Evolutionary conservation across 140 eudicot genomes (phyloP).

Genomic region (Artemisia princeps): DNA sequence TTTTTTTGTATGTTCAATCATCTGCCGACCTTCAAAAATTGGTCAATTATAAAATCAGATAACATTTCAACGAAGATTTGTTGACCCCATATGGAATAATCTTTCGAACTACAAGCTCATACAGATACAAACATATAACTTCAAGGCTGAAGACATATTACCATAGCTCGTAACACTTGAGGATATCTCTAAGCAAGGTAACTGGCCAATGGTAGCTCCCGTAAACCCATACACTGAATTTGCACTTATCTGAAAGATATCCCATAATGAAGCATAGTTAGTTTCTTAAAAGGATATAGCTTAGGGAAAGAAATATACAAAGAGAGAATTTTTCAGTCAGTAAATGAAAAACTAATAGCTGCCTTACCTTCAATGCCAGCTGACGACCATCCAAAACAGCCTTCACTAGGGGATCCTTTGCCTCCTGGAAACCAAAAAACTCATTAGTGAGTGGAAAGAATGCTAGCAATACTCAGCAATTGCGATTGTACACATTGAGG

Average conservation of each 20-base stretch:
- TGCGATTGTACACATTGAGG: too few relatives aligned
- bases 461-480: background rate
- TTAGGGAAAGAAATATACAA: background rate
- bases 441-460: constrained; percentile 17
- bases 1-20: constrained; percentile 95
- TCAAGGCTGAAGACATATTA: too few relatives aligned
- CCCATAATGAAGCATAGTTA: constrained; percentile 3
- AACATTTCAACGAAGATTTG: too few relatives aligned
- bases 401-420: constrained; percentile 91
- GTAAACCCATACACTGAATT: too few relatives aligned
- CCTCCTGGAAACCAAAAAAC: constrained; percentile 52
- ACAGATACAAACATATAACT: too few relatives aligned
- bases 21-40: constrained; percentile 74
- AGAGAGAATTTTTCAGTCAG: constrained; percentile 3
- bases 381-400: constrained; percentile 99
- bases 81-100: too few relatives aligned
- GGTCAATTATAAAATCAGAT: background rate
- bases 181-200: too few relatives aligned
- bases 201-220: too few relatives aligned
- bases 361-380: constrained; percentile 77
- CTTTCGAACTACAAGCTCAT: too few relatives aligned
- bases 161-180: too few relatives aligned
- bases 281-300: constrained; percentile 4
- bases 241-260: background rate
- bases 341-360: constrained; percentile 1